Percentiles rank a stretch among this genome's conserved stretches.
Conservation (phyloP, 192 early-diverging fungal genomes). For the Phycomyces nitens region DNA sequence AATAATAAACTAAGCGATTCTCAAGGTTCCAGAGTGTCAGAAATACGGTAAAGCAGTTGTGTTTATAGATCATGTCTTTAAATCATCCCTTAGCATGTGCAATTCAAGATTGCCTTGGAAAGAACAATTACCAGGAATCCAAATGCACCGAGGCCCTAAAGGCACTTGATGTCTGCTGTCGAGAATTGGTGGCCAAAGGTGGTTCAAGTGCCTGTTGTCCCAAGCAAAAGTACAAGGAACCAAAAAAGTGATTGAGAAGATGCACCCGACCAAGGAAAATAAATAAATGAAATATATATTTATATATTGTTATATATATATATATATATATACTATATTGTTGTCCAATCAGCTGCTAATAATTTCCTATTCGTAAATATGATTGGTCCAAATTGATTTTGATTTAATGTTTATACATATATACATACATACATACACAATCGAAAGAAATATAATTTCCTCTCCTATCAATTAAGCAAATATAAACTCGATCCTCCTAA, state of each 20-base stretch:
- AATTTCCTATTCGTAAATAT: too few relatives aligned
- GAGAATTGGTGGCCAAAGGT: conserved; percentile 34
- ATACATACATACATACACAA: too few relatives aligned
- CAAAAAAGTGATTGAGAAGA: not conserved
- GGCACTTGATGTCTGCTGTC: conserved; percentile 43
- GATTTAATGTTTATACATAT: too few relatives aligned
- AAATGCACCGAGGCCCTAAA: conserved; percentile 40
- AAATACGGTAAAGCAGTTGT: conserved; percentile 21
- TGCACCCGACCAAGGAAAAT: not conserved
- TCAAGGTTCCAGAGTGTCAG: conserved; percentile 19
- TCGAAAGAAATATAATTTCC: too few relatives aligned
- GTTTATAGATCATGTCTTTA: too few relatives aligned
- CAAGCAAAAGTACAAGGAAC: conserved; percentile 35
- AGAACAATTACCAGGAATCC: conserved; percentile 48
- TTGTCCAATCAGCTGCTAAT: too few relatives aligned
- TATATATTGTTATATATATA: too few relatives aligned
- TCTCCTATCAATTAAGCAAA: too few relatives aligned
- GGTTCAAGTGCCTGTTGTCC: conserved; percentile 42
- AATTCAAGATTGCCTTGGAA: conserved; percentile 52
- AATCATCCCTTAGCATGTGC: conserved; percentile 50
- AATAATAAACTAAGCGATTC: too few relatives aligned
- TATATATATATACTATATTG: too few relatives aligned
- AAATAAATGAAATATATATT: too few relatives aligned
- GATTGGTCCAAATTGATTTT: too few relatives aligned
- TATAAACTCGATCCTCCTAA: not conserved